phyloP scores from a whole-genome alignment of 257 asterid species.

The Fraxinus cuspidata region DNA sequence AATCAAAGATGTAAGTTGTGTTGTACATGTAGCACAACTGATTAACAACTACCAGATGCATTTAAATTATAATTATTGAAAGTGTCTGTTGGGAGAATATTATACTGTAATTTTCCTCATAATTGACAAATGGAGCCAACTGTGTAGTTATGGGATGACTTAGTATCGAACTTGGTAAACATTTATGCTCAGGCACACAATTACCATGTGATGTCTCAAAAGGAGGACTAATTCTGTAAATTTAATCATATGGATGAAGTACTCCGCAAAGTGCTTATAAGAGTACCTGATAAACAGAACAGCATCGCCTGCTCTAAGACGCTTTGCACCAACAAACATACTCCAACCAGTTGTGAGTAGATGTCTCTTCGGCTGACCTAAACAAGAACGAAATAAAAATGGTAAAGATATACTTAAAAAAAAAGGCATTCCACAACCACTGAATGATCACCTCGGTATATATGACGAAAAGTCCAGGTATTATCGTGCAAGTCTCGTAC shows the following conservation, averaged over 20 bases:
- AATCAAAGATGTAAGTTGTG: too few relatives aligned
- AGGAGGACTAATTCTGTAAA: neutral
- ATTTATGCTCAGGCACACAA: neutral
- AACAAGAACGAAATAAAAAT: slow-evolving; percentile 24
- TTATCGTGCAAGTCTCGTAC: slow-evolving; percentile 90
- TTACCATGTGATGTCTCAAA: neutral
- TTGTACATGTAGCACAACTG: too few relatives aligned
- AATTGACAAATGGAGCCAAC: too few relatives aligned
- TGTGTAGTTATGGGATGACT: neutral
- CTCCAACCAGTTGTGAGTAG: slow-evolving; percentile 99
- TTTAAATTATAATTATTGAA: neutral
- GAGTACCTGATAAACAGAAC: slow-evolving; percentile 88
- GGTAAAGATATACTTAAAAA: neutral
- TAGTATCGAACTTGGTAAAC: neutral
- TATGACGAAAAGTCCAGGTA: slow-evolving; percentile 95
- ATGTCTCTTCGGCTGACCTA: slow-evolving; percentile 97
- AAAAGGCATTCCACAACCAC: neutral
- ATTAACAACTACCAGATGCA: neutral
- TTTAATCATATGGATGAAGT: neutral
- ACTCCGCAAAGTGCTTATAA: neutral
- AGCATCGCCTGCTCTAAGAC: slow-evolving; percentile 93
- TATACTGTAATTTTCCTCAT: neutral
- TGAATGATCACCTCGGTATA: slow-evolving; percentile 70
- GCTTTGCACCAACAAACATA: slow-evolving; percentile 92
- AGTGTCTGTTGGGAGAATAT: neutral